A percentile compares a stretch with the other conserved stretches of the same genome.
Evolutionary conservation across 306 rosid species (phyloP).

Genomic region (Inga leiocalycina): DNA sequence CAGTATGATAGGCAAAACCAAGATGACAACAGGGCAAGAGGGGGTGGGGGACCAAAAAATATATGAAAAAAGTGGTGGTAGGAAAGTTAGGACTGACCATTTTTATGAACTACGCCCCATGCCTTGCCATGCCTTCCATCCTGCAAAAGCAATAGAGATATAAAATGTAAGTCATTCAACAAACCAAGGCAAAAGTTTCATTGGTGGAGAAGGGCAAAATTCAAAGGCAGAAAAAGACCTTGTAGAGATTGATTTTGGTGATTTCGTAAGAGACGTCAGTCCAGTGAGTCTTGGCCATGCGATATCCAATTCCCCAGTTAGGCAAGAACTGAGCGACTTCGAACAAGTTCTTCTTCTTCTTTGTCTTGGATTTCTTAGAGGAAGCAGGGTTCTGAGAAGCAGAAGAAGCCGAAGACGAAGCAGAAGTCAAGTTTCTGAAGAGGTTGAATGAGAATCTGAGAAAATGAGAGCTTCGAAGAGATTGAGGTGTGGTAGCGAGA

Average conservation of each 20-base stretch:
- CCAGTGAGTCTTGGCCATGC: constrained; percentile 93
- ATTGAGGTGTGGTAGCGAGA: constrained; percentile 41
- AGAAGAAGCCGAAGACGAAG: constrained; percentile 40
- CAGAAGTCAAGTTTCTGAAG: constrained; percentile 57
- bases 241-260: constrained; percentile 91
- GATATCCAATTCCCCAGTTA: constrained; percentile 89
- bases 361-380: constrained; percentile 60
- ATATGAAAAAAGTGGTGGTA: not conserved
- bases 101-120: constrained; percentile 89
- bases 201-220: not conserved
- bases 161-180: constrained; percentile 28
- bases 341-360: constrained; percentile 87
- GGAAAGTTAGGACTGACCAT: constrained; percentile 50
- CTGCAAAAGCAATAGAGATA: constrained; percentile 42
- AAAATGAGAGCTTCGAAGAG: constrained; percentile 42
- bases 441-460: constrained; percentile 49
- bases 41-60: not conserved
- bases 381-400: constrained; percentile 41
- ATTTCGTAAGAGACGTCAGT: constrained; percentile 76
- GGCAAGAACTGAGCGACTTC: constrained; percentile 91
- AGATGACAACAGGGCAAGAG: not conserved
- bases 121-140: constrained; percentile 95
- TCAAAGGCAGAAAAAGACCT: constrained; percentile 47
- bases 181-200: not conserved
- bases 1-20: not conserved